phyloP scores from a whole-genome alignment of 1,284 basidiomycete species.

The Volvariella volvacea region DNA sequence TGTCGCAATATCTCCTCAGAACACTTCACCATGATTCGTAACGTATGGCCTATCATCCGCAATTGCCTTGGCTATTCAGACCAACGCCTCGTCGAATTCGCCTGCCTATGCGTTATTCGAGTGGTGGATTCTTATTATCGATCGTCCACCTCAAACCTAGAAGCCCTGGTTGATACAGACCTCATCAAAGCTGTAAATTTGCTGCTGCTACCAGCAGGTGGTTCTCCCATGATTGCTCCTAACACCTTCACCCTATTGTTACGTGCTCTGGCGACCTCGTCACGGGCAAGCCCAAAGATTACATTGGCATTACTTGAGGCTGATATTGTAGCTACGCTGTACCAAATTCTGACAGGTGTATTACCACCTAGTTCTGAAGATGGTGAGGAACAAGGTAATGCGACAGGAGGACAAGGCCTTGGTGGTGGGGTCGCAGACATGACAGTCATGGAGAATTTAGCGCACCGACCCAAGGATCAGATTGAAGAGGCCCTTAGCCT shows the following conservation, averaged over 20 bases:
- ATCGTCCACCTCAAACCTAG: slow-evolving; percentile 76
- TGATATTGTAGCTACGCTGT: slow-evolving; percentile 84
- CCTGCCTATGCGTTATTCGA: slow-evolving; percentile 88
- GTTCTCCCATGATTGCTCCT: slow-evolving; percentile 76
- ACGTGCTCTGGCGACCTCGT: slow-evolving; percentile 79
- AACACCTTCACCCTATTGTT: slow-evolving; percentile 88
- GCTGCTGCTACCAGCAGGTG: slow-evolving; percentile 81
- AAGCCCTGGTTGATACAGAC: slow-evolving; percentile 77
- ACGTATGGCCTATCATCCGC: slow-evolving; percentile 88
- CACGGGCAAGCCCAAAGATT: slow-evolving; percentile 82
- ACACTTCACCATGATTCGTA: slow-evolving; percentile 80
- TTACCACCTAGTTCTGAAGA: slow-evolving; percentile 58
- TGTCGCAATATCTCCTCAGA: slow-evolving; percentile 86
- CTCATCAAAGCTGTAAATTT: slow-evolving; percentile 80
- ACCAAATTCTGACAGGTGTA: slow-evolving; percentile 91
- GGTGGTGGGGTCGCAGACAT: slow-evolving; percentile 88
- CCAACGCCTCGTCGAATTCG: slow-evolving; percentile 90
- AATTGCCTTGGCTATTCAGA: slow-evolving; percentile 89
- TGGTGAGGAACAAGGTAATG: slow-evolving; percentile 59
- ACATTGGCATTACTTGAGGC: slow-evolving; percentile 82
- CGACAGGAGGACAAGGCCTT: slow-evolving; percentile 61
- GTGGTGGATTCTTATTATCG: slow-evolving; percentile 88
- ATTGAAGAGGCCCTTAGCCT: slow-evolving; percentile 88
- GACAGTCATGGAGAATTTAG: slow-evolving; percentile 96
- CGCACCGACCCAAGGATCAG: slow-evolving; percentile 94